Base-by-base conservation (phyloP, 345 rosid species). In the Sonneratia caseolaris region DNA sequence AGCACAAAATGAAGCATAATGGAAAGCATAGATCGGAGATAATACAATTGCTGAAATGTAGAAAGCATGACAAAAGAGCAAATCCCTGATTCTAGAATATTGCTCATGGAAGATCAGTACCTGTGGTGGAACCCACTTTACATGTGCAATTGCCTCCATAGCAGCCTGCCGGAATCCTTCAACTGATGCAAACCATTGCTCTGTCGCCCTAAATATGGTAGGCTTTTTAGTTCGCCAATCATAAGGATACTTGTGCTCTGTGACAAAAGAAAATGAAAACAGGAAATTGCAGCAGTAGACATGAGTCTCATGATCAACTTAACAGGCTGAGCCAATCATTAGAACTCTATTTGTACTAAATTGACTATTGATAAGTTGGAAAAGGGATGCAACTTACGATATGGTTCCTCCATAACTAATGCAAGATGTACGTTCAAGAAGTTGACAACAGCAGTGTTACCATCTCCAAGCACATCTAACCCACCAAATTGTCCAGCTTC, bases 161-260 rank as follows among this genome's bases (percentile, higher is more conserved):
- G 96, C 87, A 70, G 88, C 89, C 64, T 75, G 75, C 32, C 91
- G 96, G 72, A 89, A 91, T 71, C 95, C 96, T 83, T 89, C 98
- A 68, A 94, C 96, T 21, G 98, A 94, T 76, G 98, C 98, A 87
- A 94, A 94, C 98, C 98, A 94, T 76, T 94, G 98, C 84, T 94
- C 96, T 62, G 98, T 94, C 22, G 96, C 98, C 82, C 98, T 88
- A 87, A 89, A 91, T 79, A 94, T 94, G 7, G 97, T 91, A 32
- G 97, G 98, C 77, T 87, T 87, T 75, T 94, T 94, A 37, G 96
- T 88, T 82, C 98, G 83, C 98, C 98, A 94, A 83, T 94, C 97
- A 82, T 91, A 94, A 61, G 98, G 97, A 82, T 94, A 94, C 73
- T 88, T 94, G 82, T 94, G 97, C 48, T 84, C 97, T 94, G 82